Evolutionary conservation across 1,284 basidiomycete species (phyloP).

Genomic region (Phenoliferia sp.): DNA sequence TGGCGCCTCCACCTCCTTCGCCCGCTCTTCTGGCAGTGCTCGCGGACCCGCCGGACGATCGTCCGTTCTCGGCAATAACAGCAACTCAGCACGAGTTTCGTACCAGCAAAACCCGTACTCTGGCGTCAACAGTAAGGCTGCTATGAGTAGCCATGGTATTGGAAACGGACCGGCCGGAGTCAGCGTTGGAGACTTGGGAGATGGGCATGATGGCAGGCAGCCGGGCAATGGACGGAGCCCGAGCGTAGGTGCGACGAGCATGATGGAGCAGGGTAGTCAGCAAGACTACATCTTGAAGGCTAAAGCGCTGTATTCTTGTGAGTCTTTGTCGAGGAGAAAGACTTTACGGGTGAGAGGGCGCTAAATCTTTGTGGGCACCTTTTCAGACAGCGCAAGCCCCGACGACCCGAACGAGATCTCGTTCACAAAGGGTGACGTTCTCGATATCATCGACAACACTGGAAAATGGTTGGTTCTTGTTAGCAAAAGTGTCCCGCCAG

Average conservation of each 20-base stretch:
- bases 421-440: constrained; percentile 85
- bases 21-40: constrained; percentile 48
- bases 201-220: constrained; percentile 15
- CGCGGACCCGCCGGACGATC: constrained; percentile 11
- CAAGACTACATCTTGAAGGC: constrained; percentile 56
- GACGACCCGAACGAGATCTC: constrained; percentile 97
- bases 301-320: constrained; percentile 82
- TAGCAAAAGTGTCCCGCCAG: background rate
- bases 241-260: constrained; percentile 5
- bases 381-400: constrained; percentile 74
- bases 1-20: constrained; percentile 52
- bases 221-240: constrained; percentile 2
- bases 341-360: background rate
- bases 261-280: constrained; percentile 9
- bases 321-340: constrained; percentile 37
- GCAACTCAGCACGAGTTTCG: constrained; percentile 16
- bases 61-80: constrained; percentile 17
- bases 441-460: constrained; percentile 89
- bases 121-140: constrained; percentile 2
- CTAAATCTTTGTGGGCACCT: constrained; percentile 34
- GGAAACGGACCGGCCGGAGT: constrained; percentile 11
- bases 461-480: constrained; percentile 40
- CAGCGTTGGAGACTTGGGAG: constrained; percentile 23
- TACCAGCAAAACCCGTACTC: constrained; percentile 17
- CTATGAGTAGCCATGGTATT: constrained; percentile 4